phyloP scores from a whole-genome alignment of 2,329 filamentous ascomycete genomes.

The Hansfordia pulvinata region DNA sequence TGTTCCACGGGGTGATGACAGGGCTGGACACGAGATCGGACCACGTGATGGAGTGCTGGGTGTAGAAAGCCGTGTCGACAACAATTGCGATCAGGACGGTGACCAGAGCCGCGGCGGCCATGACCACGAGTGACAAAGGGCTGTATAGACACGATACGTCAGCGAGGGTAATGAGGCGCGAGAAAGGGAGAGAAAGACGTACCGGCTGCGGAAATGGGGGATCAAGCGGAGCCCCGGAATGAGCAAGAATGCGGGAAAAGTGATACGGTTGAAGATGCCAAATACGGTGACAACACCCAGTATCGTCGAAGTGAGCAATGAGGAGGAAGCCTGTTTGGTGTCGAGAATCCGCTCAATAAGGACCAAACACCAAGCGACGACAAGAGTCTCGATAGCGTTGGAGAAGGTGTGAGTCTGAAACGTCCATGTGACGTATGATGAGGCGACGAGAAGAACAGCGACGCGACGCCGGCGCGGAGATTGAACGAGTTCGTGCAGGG shows the following conservation, averaged over 20 bases:
- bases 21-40: constrained; percentile 48
- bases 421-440: constrained; percentile 97
- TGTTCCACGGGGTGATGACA: constrained; percentile 66
- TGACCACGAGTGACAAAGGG: constrained; percentile 46
- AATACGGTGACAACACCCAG: constrained; percentile 73
- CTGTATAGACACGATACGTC: constrained; percentile 24
- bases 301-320: constrained; percentile 60
- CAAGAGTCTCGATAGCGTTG: constrained; percentile 88
- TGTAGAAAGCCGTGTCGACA: constrained; percentile 79
- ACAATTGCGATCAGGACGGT: constrained; percentile 63
- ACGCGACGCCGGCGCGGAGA: constrained; percentile 57
- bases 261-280: constrained; percentile 92
- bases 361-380: constrained; percentile 87
- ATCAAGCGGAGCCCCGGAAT: constrained; percentile 74
- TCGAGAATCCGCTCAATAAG: constrained; percentile 76
- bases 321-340: constrained; percentile 62
- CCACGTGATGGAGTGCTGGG: constrained; percentile 48
- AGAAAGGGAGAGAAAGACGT: constrained; percentile 18
- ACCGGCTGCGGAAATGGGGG: constrained; percentile 76
- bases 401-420: constrained; percentile 98
- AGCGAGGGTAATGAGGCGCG: too few species aligned
- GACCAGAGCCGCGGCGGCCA: constrained; percentile 50
- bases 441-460: constrained; percentile 76
- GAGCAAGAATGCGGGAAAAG: constrained; percentile 84
- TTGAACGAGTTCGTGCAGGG: constrained; percentile 78